Conservation (phyloP, 2,329 filamentous ascomycete species). For the Penicillium sp. region DNA sequence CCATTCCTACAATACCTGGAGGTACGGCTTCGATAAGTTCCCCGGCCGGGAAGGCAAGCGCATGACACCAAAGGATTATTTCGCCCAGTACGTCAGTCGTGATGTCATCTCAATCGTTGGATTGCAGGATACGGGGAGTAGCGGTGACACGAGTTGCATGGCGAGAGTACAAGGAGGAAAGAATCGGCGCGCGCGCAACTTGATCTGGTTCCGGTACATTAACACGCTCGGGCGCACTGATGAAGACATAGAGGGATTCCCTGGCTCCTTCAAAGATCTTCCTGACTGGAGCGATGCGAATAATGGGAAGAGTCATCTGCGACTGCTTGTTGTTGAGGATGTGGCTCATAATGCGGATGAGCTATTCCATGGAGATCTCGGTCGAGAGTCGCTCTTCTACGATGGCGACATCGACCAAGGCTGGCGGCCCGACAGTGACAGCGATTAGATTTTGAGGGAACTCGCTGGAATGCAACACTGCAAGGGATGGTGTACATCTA, state of each 20-base stretch:
- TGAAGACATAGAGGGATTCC: conserved; percentile 11
- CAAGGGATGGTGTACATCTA: too few relatives aligned
- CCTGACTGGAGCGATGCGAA: conserved; percentile 12
- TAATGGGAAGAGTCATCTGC: conserved; percentile 8
- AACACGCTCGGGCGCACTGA: conserved; percentile 13
- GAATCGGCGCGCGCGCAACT: conserved; percentile 12
- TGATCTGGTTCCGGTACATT: conserved; percentile 16
- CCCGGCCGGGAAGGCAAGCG: conserved; percentile 8
- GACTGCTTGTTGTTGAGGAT: conserved; percentile 11
- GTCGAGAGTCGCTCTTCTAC: conserved; percentile 8
- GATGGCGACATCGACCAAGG: conserved; percentile 8
- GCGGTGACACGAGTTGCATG: conserved; percentile 15
- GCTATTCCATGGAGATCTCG: conserved; percentile 7
- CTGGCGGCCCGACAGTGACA: too few relatives aligned
- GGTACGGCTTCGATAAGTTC: conserved; percentile 14
- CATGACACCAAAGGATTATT: conserved; percentile 11
- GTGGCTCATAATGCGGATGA: conserved; percentile 10
- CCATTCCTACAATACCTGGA: conserved; percentile 7
- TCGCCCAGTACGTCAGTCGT: conserved; percentile 10
- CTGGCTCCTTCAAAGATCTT: conserved; percentile 9
- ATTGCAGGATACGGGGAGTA: conserved; percentile 9
- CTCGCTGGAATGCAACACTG: too few relatives aligned
- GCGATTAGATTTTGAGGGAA: too few relatives aligned
- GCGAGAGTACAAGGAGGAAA: conserved; percentile 9
- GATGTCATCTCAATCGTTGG: conserved; percentile 14